Evolutionary conservation across 1,284 basidiomycete genomes (phyloP).

Genomic region (Butyriboletus appendiculatus): DNA sequence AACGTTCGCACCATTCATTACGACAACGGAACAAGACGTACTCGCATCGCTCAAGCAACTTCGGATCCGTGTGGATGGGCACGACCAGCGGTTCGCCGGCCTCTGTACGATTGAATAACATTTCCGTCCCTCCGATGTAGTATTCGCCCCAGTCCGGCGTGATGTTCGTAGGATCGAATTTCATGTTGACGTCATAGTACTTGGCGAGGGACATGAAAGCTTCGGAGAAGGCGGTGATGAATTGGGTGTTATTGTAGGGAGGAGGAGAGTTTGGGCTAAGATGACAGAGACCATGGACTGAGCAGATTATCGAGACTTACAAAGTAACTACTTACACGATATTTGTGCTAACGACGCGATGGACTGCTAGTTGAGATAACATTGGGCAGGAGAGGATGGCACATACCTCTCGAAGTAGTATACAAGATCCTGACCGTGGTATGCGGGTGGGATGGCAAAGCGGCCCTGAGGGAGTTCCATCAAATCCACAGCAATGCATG

Average conservation of each 20-base stretch:
- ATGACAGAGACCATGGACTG: no score
- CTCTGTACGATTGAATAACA: conserved; percentile 32
- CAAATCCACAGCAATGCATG: background rate
- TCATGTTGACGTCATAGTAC: conserved; percentile 21
- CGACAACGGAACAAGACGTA: conserved; percentile 8
- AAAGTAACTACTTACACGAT: no score
- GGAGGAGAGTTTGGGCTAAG: no score
- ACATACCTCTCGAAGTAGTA: conserved; percentile 25
- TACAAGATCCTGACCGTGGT: conserved; percentile 7
- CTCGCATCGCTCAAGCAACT: conserved; percentile 23
- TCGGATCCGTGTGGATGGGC: conserved; percentile 17
- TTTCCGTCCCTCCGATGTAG: conserved; percentile 17
- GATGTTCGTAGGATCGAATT: conserved; percentile 22
- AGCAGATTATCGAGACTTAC: no score
- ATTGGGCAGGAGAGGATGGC: background rate
- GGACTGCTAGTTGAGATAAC: no score
- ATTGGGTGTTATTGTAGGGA: conserved; percentile 22
- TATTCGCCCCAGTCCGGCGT: conserved; percentile 28
- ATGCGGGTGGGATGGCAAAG: conserved; percentile 25
- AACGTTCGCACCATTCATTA: no score
- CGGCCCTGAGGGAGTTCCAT: conserved; percentile 10
- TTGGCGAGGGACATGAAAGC: conserved; percentile 26
- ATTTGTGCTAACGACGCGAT: no score
- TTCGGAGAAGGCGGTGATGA: conserved; percentile 27
- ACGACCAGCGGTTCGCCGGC: conserved; percentile 13